Evolutionary conservation across 108 stramenopile species (phyloP).

Genomic region (Cylindrotheca closterium): DNA sequence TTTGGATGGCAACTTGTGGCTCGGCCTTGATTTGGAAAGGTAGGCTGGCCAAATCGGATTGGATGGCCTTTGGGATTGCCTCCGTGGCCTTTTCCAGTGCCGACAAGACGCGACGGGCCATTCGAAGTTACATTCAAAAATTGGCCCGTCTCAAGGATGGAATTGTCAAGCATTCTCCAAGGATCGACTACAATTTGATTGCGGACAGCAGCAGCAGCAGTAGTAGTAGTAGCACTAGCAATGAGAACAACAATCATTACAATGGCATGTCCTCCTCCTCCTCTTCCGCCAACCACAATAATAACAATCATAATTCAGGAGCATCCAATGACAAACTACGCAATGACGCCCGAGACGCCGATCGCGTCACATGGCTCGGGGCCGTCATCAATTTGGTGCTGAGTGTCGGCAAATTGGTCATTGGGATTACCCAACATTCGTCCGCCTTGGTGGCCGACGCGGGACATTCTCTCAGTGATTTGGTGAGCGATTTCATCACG

Average conservation of each 20-base stretch:
- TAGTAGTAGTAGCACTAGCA: neutral
- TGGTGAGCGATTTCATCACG: constrained; percentile 93
- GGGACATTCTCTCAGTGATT: constrained; percentile 90
- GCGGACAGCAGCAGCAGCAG: constrained; percentile 8
- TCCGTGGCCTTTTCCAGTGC: constrained; percentile 15
- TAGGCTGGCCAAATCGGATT: constrained; percentile 19
- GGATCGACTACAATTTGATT: constrained; percentile 23
- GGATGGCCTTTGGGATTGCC: constrained; percentile 23
- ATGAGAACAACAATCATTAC: neutral
- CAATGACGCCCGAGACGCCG: constrained; percentile 74
- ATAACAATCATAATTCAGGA: constrained; percentile 21
- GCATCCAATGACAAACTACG: too few species aligned
- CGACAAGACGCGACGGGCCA: constrained; percentile 7
- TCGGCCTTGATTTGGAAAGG: constrained; percentile 27
- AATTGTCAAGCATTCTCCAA: constrained; percentile 24
- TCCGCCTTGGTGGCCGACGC: constrained; percentile 94
- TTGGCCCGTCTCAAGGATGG: constrained; percentile 9
- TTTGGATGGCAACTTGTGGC: constrained; percentile 53
- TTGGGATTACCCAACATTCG: constrained; percentile 83
- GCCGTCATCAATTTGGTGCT: constrained; percentile 78
- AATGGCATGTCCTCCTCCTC: constrained; percentile 1
- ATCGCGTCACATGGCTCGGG: constrained; percentile 87
- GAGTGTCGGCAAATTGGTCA: constrained; percentile 69
- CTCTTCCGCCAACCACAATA: constrained; percentile 8
- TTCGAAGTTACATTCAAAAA: constrained; percentile 9